Evolutionary conservation across 495 filamentous ascomycete genomes (phyloP).

Genomic region (Penicillium daleae): DNA sequence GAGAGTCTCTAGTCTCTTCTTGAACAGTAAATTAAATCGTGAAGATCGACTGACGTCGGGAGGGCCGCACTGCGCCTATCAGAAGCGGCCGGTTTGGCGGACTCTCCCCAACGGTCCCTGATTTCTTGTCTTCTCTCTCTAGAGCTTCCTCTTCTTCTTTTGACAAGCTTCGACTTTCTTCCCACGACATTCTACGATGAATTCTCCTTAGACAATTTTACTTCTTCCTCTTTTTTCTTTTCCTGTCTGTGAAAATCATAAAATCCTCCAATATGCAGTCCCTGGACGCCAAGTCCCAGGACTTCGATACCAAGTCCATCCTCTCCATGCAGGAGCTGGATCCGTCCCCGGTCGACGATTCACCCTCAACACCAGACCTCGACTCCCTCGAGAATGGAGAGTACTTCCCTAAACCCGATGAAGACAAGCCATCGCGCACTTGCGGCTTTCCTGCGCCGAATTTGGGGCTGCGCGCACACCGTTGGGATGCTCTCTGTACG

Average conservation of each 20-base stretch:
- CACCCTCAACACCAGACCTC: conserved; percentile 42
- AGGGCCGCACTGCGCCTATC: conserved; percentile 18
- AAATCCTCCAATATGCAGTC: conserved; percentile 12
- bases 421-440: conserved; percentile 16
- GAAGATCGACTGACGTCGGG: conserved; percentile 3
- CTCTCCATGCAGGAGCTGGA: conserved; percentile 77
- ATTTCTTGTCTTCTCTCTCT: conserved; percentile 15
- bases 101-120: conserved; percentile 26
- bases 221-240: conserved; percentile 12
- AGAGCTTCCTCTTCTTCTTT: neutral
- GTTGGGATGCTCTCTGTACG: conserved; percentile 66
- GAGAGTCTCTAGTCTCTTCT: no score
- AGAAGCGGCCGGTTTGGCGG: conserved; percentile 15
- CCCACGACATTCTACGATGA: conserved; percentile 20
- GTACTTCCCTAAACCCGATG: conserved; percentile 52
- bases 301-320: conserved; percentile 50
- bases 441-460: conserved; percentile 34
- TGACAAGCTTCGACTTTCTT: neutral
- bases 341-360: conserved; percentile 76
- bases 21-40: neutral
- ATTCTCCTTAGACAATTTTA: conserved; percentile 14
- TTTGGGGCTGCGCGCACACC: conserved; percentile 62
- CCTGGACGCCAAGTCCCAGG: conserved; percentile 26
- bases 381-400: conserved; percentile 58
- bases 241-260: neutral